phyloP scores from a whole-genome alignment of 768 basidiomycete species.

The Hericium erinaceus region DNA sequence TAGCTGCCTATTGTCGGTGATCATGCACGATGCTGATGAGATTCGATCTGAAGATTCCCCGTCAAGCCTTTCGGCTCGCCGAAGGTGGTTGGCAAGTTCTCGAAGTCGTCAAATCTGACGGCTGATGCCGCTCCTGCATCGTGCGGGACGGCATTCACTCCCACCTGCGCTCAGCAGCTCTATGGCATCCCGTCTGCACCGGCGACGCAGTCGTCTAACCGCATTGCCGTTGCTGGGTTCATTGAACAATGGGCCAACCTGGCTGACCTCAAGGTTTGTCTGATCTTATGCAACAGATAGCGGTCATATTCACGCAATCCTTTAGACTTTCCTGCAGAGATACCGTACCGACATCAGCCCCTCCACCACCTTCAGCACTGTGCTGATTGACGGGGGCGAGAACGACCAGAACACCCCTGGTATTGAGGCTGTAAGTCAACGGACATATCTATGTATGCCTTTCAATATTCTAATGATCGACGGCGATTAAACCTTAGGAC shows the following conservation, averaged over 20 bases:
- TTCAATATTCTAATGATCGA: neutral
- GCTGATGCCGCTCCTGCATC: neutral
- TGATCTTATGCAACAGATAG: neutral
- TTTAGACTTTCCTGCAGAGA: neutral
- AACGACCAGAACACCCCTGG: conserved; percentile 9
- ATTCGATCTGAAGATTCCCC: neutral
- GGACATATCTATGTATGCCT: neutral
- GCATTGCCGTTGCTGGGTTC: conserved; percentile 23
- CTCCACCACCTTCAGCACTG: conserved; percentile 7
- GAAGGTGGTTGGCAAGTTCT: neutral
- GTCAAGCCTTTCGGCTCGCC: neutral
- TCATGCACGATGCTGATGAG: neutral
- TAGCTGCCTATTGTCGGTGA: neutral
- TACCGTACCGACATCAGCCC: neutral
- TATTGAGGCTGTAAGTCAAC: neutral
- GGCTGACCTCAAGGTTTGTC: conserved; percentile 19
- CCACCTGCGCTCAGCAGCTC: conserved; percentile 23
- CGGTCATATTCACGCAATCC: neutral
- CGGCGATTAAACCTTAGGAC: conserved; percentile 15
- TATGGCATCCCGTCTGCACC: conserved; percentile 27
- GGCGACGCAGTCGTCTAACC: conserved; percentile 16
- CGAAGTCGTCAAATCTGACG: neutral
- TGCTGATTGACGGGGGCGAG: conserved; percentile 15
- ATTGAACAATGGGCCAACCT: conserved; percentile 19
- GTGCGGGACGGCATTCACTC: conserved; percentile 13